Conservation (phyloP, 2,329 filamentous ascomycete species). For the Pseudogymnoascus sp. region DNA sequence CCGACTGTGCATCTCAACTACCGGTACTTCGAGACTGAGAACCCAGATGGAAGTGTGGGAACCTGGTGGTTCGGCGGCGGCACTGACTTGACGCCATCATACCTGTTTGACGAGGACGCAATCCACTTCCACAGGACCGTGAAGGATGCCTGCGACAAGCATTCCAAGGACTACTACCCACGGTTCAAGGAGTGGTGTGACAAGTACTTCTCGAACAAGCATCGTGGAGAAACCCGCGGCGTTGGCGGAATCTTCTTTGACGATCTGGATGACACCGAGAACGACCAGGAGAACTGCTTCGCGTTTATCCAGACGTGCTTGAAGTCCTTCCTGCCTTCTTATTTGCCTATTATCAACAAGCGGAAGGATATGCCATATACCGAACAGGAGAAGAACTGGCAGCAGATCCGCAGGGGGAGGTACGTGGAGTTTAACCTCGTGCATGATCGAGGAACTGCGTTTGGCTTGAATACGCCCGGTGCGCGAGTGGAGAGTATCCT, state of each 20-base stretch:
- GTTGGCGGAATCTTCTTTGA: slow-evolving; percentile 98
- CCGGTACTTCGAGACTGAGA: slow-evolving; percentile 94
- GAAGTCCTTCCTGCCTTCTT: slow-evolving; percentile 80
- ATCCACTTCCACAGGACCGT: slow-evolving; percentile 94
- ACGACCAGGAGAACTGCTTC: slow-evolving; percentile 83
- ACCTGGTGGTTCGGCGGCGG: slow-evolving; percentile 99
- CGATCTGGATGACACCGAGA: slow-evolving; percentile 80
- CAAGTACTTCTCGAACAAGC: slow-evolving; percentile 91
- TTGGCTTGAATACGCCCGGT: slow-evolving; percentile 87
- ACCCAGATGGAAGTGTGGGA: slow-evolving; percentile 69
- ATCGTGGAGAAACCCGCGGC: slow-evolving; percentile 78
- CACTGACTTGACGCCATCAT: slow-evolving; percentile 84
- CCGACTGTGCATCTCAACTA: slow-evolving; percentile 98
- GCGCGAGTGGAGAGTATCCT: slow-evolving; percentile 92
- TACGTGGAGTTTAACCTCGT: slow-evolving; percentile 99
- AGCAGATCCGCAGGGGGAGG: slow-evolving; percentile 85
- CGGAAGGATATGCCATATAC: slow-evolving; percentile 90
- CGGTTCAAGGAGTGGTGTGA: slow-evolving; percentile 98
- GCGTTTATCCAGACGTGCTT: slow-evolving; percentile 81
- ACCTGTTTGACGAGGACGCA: slow-evolving; percentile 94
- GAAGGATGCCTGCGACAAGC: slow-evolving; percentile 86
- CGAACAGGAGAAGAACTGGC: slow-evolving; percentile 85
- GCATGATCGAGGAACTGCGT: slow-evolving; percentile 89
- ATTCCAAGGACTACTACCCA: slow-evolving; percentile 86
- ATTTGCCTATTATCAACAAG: slow-evolving; percentile 78